A percentile compares a stretch with the other conserved stretches of the same genome.
These are phyloP conservation scores for Geranomyces michiganensis DNA, from an alignment of 192 early-diverging fungal species.

Conservation along the genomic window DNA sequence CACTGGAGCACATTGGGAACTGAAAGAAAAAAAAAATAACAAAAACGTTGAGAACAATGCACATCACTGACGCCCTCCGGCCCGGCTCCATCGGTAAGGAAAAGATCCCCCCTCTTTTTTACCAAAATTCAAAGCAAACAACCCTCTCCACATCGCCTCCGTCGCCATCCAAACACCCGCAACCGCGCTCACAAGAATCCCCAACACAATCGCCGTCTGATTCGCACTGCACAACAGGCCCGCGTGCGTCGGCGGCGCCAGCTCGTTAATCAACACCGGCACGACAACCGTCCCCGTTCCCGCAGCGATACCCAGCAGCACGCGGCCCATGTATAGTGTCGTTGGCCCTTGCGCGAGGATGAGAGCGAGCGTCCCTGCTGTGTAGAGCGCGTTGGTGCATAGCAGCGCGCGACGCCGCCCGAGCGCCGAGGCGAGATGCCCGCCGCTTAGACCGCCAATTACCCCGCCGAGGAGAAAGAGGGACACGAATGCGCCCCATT, in stretches of 20 bases:
- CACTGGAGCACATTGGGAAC: slow-evolving; percentile 65
- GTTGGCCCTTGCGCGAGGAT: slow-evolving; percentile 55
- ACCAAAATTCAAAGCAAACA: slow-evolving; percentile 63
- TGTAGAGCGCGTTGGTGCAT: slow-evolving; percentile 66
- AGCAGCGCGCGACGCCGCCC: slow-evolving; percentile 73
- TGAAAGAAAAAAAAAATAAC: too few species aligned
- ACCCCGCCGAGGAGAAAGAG: slow-evolving; percentile 59
- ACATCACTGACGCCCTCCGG: too few species aligned
- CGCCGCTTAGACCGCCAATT: slow-evolving; percentile 78
- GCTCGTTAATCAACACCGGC: slow-evolving; percentile 80
- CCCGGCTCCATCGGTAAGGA: background rate
- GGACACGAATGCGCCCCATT: slow-evolving; percentile 52
- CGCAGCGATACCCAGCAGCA: slow-evolving; percentile 75
- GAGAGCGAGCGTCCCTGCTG: slow-evolving; percentile 65
- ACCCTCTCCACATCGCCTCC: slow-evolving; percentile 66
- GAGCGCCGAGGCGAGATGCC: slow-evolving; percentile 64
- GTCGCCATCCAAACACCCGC: slow-evolving; percentile 57
- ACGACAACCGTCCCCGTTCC: slow-evolving; percentile 77
- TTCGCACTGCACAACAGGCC: slow-evolving; percentile 82
- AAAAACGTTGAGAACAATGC: too few species aligned
- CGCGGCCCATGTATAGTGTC: slow-evolving; percentile 69
- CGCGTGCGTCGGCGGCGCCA: slow-evolving; percentile 66
- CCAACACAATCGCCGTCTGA: slow-evolving; percentile 81
- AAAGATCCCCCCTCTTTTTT: too few species aligned
- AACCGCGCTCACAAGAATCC: slow-evolving; percentile 76